Evolutionary conservation across 2,329 filamentous ascomycete genomes (phyloP).

Genomic region (Coniella vitis): DNA sequence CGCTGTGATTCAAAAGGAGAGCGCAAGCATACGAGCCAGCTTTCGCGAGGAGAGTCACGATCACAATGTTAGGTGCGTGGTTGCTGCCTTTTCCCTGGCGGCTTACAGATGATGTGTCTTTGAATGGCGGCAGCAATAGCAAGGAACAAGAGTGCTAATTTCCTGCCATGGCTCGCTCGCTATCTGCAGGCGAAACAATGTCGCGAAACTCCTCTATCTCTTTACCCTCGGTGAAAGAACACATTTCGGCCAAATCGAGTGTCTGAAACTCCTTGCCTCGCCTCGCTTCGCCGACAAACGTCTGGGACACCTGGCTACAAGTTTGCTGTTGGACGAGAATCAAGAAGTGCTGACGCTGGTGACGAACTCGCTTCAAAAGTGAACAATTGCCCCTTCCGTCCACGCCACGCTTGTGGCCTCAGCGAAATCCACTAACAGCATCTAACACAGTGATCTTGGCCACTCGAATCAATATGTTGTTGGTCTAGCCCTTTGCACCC

Average conservation of each 20-base stretch:
- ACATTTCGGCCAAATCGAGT: slow-evolving; percentile 99
- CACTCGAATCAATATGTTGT: slow-evolving; percentile 99
- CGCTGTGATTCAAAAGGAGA: slow-evolving; percentile 98
- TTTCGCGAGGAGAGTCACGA: slow-evolving; percentile 96
- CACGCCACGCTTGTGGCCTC: background rate
- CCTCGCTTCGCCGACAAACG: slow-evolving; percentile 97
- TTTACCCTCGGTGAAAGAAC: slow-evolving; percentile 96
- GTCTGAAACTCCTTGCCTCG: slow-evolving; percentile 91
- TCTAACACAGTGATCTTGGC: slow-evolving; percentile 69
- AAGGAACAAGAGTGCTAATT: slow-evolving; percentile 5
- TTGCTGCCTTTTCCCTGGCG: background rate
- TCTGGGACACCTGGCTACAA: slow-evolving; percentile 90
- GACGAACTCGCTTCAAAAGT: slow-evolving; percentile 98
- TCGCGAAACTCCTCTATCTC: slow-evolving; percentile 94
- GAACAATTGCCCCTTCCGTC: slow-evolving; percentile 24
- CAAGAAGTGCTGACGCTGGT: slow-evolving; percentile 96
- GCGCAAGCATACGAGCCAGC: slow-evolving; percentile 92
- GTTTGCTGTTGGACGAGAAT: slow-evolving; percentile 93
- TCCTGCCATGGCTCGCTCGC: slow-evolving; percentile 17
- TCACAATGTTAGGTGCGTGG: slow-evolving; percentile 72
- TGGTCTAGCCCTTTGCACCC: slow-evolving; percentile 87
- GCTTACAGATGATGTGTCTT: too few relatives aligned
- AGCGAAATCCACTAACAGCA: slow-evolving; percentile 27
- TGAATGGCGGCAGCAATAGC: too few relatives aligned
- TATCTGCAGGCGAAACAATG: slow-evolving; percentile 80